Percentiles rank a stretch among this genome's conserved stretches.
Evolutionary conservation across 495 filamentous ascomycete species (phyloP).

Genomic region (Sabuloglossum arenarium): DNA sequence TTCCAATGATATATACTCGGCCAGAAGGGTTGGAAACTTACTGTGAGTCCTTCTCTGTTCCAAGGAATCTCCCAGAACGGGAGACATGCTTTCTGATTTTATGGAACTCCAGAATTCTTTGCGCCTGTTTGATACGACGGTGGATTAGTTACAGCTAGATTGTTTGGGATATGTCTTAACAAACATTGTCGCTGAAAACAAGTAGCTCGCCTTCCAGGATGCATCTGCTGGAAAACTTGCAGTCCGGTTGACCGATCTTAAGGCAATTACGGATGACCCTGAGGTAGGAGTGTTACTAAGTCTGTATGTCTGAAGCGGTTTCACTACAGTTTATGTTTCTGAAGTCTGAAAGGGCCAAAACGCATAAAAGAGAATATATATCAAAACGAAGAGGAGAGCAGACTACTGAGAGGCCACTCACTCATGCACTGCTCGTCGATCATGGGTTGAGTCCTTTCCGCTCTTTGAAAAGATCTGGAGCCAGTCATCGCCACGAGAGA

Average conservation of each 20-base stretch:
- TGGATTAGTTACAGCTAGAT: neutral
- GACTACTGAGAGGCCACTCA: slow-evolving; percentile 18
- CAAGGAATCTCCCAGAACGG: slow-evolving; percentile 49
- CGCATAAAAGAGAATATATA: too few relatives aligned
- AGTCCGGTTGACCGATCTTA: slow-evolving; percentile 30
- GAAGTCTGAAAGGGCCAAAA: too few relatives aligned
- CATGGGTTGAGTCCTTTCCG: slow-evolving; percentile 65
- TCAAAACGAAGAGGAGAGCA: too few relatives aligned
- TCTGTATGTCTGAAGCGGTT: too few relatives aligned
- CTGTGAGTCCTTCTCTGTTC: slow-evolving; percentile 48
- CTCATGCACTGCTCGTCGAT: slow-evolving; percentile 38
- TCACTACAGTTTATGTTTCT: neutral
- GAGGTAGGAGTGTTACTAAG: too few relatives aligned
- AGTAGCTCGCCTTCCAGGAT: slow-evolving; percentile 72
- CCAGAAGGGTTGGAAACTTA: slow-evolving; percentile 19
- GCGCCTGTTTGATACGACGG: slow-evolving; percentile 7
- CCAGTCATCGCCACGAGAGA: slow-evolving; percentile 27
- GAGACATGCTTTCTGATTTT: slow-evolving; percentile 64
- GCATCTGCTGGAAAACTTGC: slow-evolving; percentile 36
- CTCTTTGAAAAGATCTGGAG: slow-evolving; percentile 82
- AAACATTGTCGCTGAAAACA: slow-evolving; percentile 44
- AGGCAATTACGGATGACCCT: slow-evolving; percentile 31
- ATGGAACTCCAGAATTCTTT: slow-evolving; percentile 46
- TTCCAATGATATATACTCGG: neutral
- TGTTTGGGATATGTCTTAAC: neutral